Base-by-base conservation (phyloP, 2,329 filamentous ascomycete species). In the Aspergillus brunneoviolaceus region DNA sequence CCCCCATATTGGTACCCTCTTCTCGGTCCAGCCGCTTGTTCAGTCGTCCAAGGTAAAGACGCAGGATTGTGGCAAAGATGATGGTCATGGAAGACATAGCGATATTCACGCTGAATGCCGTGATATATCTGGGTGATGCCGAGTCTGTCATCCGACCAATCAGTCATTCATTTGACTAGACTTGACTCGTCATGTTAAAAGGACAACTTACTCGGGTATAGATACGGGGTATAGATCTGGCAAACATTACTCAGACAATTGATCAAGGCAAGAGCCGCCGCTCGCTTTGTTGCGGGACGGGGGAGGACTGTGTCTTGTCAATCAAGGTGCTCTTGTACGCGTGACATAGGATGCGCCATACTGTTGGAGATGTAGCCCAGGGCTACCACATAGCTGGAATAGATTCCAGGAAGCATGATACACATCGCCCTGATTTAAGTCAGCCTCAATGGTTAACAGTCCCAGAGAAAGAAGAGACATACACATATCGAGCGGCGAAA, bases 301-400 rank as follows among this genome's bases (percentile, higher is more conserved):
- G 51, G 51, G 9, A 53, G 51, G 14, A 53, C 51, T 53, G 11
- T 11, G 14, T 4, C 16, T 16, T 6, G 21, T 53, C 14, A 53
- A 14, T 29, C 2, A 9, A 12, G 19, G 16, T 29, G 6, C 27
- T 33, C 2, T 5, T 4, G 27, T n/a, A 19, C 14, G 14, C 16
- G 4, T 4, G 23, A 10, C 3, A 31, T n/a, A 2, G 0, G 2
- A 1, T 45, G 14, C 14, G n/a, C 11, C 49, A 7, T 29, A 53
- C 51, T 53, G 33, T 53, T 53, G n/a, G 51, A 45, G 5, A 53
- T 53, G 11, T 53, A 53, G 5, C 51, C 51, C 33, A 53, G 31
- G 4, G 51, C 33, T 4, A 53, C 51, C 1, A 53, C 51, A 27
- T 53, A 53, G 2, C 35, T 12, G 9, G 51, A 39, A 39, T 42